These are phyloP conservation scores for Candida tammaniensis DNA, from an alignment of 805 yeast genomes.

Conservation along the genomic window DNA sequence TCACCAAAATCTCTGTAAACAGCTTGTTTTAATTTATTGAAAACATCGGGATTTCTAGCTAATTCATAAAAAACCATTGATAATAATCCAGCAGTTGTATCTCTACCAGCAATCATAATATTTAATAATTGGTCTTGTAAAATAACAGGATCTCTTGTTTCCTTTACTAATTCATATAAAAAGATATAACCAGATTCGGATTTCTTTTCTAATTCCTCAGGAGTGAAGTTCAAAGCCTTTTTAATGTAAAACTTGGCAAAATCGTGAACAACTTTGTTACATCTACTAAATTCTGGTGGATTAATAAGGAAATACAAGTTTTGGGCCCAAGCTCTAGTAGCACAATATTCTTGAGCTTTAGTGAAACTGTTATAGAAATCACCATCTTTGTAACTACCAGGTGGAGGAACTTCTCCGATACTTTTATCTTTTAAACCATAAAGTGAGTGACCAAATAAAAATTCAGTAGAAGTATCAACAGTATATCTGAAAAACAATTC, in stretches of 20 bases:
- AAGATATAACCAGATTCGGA: slow-evolving; percentile 33
- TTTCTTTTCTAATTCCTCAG: slow-evolving; percentile 25
- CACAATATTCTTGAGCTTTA: slow-evolving; percentile 28
- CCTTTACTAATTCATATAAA: slow-evolving; percentile 40
- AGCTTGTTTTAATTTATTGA: slow-evolving; percentile 25
- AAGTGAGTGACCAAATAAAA: slow-evolving; percentile 35
- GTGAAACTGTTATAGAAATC: slow-evolving; percentile 29
- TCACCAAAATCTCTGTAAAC: slow-evolving; percentile 24
- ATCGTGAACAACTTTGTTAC: slow-evolving; percentile 29
- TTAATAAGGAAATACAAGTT: slow-evolving; percentile 22
- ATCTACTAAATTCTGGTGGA: slow-evolving; percentile 27
- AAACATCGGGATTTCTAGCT: slow-evolving; percentile 29
- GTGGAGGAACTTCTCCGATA: slow-evolving; percentile 26
- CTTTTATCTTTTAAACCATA: slow-evolving; percentile 25
- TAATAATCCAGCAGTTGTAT: slow-evolving; percentile 36
- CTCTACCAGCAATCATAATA: slow-evolving; percentile 40
- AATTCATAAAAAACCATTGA: slow-evolving; percentile 30
- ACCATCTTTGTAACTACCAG: slow-evolving; percentile 15
- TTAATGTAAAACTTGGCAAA: slow-evolving; percentile 30
- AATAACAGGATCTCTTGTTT: slow-evolving; percentile 33
- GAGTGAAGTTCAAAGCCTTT: slow-evolving; percentile 26
- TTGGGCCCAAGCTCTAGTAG: slow-evolving; percentile 31
- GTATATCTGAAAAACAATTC: slow-evolving; percentile 30
- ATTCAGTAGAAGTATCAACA: slow-evolving; percentile 37
- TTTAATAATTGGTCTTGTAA: slow-evolving; percentile 41